These are phyloP conservation scores for Cyclotella atomus DNA, from an alignment of 108 stramenopile genomes.

Conservation along the genomic window DNA sequence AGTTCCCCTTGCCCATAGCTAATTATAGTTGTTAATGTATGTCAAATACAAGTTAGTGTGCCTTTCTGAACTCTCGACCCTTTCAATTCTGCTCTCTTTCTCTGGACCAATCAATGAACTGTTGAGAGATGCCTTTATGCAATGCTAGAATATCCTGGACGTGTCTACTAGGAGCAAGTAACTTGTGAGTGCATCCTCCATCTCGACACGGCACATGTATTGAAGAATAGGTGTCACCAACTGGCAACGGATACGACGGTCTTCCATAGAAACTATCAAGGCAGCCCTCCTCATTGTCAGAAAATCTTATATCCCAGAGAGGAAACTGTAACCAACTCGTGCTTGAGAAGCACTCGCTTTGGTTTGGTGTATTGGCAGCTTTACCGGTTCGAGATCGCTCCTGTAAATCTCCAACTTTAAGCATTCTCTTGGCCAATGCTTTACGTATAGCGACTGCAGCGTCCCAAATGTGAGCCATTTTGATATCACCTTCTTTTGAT, in stretches of 20 bases:
- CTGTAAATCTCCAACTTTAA: constrained; percentile 21
- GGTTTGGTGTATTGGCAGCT: neutral
- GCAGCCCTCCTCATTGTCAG: neutral
- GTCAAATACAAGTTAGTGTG: too few relatives aligned
- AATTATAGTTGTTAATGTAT: neutral
- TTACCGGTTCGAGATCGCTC: constrained; percentile 13
- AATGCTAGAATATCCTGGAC: constrained; percentile 20
- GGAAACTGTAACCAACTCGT: constrained; percentile 40
- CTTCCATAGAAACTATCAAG: constrained; percentile 33
- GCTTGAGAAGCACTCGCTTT: constrained; percentile 29
- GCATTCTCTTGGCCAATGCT: constrained; percentile 14
- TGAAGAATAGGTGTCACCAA: constrained; percentile 34
- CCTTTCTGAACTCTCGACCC: too few relatives aligned
- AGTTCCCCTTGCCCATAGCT: constrained; percentile 23
- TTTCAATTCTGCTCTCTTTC: too few relatives aligned
- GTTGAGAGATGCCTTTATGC: constrained; percentile 6
- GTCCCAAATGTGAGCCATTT: constrained; percentile 18
- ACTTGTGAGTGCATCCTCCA: constrained; percentile 29
- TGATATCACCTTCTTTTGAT: neutral
- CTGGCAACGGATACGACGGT: constrained; percentile 36
- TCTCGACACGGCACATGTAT: constrained; percentile 25
- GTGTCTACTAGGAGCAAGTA: constrained; percentile 34
- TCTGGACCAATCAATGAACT: constrained; percentile 26
- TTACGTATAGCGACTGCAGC: constrained; percentile 34
- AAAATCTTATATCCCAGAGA: constrained; percentile 36